Base-by-base conservation (phyloP, 2,329 filamentous ascomycete species). In the Penicillium sp. region DNA sequence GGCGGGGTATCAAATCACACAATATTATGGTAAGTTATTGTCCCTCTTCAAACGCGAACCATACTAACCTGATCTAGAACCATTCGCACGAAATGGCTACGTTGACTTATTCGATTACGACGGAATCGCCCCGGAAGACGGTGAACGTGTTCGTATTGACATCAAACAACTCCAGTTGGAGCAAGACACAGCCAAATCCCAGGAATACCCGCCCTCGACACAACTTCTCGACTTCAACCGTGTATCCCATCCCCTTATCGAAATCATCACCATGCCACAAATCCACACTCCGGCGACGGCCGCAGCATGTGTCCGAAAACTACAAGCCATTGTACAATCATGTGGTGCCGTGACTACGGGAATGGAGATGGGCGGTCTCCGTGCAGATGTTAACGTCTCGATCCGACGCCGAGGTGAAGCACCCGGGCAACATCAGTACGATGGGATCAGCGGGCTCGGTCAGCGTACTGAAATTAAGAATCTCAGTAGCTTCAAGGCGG, bases 401-500 rank as follows among this genome's bases (percentile, higher is more conserved):
- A 87, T 99, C 10, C 82, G 82, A 12, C 75, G 87, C 56, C 81
- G 84, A 45, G 80, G 78, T n/a, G 79, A 79, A 5, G 58, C 60
- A n/a, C 66, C 73, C 0, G 69, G 68, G 3, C 63, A 65, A 6
- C 74, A 79, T 49, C 76, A 80, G 38, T 87, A 88, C 65, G 74
- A 78, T 45, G 84, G 84, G 1, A 78, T 87, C 31, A 75, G 73
- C 14, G 84, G 82, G 0, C 80, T 97, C 0, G 94, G 94, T 2
- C 91, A 91, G 63, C 83, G 93, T 51, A 97, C 92, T 0, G 94
- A 99, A 75, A 97, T 99, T 77, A 99, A 99, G 76, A 99, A 99
- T 68, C 70, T 99, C 62, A 93, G 89, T 72, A 96, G 90, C 51
- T 91, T 97, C 78, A 96, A 95, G 71, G 91, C 92, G 0, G 88